Base-by-base conservation (phyloP, 371 early-diverging fungal genomes). In the Mortierella sp. region DNA sequence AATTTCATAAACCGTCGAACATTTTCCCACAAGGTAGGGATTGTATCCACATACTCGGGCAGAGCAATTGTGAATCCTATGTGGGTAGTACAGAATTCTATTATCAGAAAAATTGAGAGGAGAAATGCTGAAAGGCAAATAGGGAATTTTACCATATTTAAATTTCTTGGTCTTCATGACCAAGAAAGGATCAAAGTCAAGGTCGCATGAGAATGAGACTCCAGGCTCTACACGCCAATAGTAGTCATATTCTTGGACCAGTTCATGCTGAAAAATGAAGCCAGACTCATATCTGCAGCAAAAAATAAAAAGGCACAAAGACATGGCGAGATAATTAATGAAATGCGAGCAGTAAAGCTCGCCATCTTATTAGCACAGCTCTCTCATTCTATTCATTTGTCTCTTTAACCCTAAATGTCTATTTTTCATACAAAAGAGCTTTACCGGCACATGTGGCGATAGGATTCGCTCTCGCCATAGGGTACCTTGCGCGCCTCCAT, bases 161-260 rank as follows among this genome's bases (percentile, higher is more conserved):
- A 94, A 93, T 45, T 89, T 88, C 68, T 92, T 90, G 28, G 90
- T 83, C 57, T 86, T 84, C 94, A 96, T 94, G 74, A 84, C 94
- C 71, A 82, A 74, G 84, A 99, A 98, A 7, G 96, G 95, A 82
- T 99, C 99, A 80, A 93, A 91, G 71, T 92, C 92, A 23, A 99
- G 84, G 65, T 96, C 91, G 78, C 99, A 99, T 66, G 87, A 89
- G 69, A 93, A 97, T 42, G 91, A 87, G 4, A 97, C 97, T 51
- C 91, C 93, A 2, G 99, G 99, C 75, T 99, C 99, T 13, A 99
- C 87, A 12, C 99, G 86, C 99, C 99, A 99, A 83, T 97, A 99
- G 79, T 92, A 98, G 71, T 96, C 93, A 67, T 92, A 94, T 55
- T 91, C 83, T 47, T 85, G 85, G 32, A 97, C 80, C 7, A 96